A percentile compares a stretch with the other conserved stretches of the same genome.
phyloP scores from a whole-genome alignment of 192 early-diverging fungal genomes.

The Coemansia sp. region DNA sequence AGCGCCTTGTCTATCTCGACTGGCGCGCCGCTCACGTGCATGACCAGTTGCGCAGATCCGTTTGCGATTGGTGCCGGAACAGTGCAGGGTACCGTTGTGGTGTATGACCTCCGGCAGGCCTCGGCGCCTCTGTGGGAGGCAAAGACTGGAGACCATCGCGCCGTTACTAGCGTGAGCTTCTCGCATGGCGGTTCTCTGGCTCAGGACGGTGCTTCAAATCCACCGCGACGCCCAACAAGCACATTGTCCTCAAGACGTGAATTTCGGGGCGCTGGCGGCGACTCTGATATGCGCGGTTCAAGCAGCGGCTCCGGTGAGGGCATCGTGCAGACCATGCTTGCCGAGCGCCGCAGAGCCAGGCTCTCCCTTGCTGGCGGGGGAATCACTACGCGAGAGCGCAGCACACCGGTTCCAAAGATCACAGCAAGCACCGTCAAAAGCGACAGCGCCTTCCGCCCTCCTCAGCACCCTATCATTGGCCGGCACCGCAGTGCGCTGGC shows the following conservation, averaged over 20 bases:
- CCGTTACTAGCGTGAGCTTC: conserved; percentile 27
- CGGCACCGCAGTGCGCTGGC: conserved; percentile 22
- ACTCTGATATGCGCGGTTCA: neutral
- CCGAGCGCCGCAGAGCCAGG: conserved; percentile 10
- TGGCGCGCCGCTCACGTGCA: conserved; percentile 24
- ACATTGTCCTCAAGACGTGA: conserved; percentile 7
- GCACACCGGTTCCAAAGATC: neutral
- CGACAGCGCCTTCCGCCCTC: conserved; percentile 13
- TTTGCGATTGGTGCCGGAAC: conserved; percentile 21
- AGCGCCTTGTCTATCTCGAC: conserved; percentile 7
- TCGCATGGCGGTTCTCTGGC: neutral
- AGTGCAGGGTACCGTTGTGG: conserved; percentile 32
- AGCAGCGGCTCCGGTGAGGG: conserved; percentile 10
- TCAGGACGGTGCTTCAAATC: neutral
- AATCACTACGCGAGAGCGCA: neutral
- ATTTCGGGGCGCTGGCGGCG: neutral
- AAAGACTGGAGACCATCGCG: conserved; percentile 1
- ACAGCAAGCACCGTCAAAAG: neutral
- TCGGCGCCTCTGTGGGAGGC: conserved; percentile 23
- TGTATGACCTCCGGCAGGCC: conserved; percentile 29
- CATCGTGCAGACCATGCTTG: neutral
- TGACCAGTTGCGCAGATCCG: conserved; percentile 15
- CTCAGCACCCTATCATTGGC: conserved; percentile 37
- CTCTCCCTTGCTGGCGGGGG: neutral
- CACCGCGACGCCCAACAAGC: conserved; percentile 8